Conservation (phyloP, 2,329 filamentous ascomycete genomes). For the Grosmannia penicillata region DNA sequence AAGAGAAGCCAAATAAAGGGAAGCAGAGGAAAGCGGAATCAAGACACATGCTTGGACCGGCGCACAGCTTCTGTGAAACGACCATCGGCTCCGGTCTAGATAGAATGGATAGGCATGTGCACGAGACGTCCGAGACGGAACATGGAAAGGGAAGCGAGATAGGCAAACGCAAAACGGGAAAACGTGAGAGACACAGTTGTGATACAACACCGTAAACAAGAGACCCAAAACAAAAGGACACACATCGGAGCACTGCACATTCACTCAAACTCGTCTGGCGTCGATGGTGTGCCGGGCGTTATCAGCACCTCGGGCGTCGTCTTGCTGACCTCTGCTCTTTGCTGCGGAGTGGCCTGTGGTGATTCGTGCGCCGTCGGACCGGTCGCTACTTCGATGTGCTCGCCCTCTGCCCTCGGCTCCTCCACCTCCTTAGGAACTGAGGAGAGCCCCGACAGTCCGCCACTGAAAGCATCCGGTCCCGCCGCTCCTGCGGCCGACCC, state of each 20-base stretch:
- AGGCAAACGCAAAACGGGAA: too few relatives aligned
- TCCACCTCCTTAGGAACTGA: constrained; percentile 18
- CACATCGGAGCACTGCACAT: neutral
- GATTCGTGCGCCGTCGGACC: neutral
- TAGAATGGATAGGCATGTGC: too few relatives aligned
- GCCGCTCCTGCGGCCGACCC: neutral
- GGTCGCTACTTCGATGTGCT: constrained; percentile 18
- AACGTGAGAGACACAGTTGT: neutral
- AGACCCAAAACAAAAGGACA: neutral
- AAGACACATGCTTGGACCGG: too few relatives aligned
- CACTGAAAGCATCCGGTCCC: too few relatives aligned
- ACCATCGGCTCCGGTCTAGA: too few relatives aligned
- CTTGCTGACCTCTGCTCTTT: neutral
- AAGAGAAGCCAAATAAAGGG: too few relatives aligned
- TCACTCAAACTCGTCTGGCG: constrained; percentile 7
- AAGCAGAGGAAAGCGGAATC: too few relatives aligned
- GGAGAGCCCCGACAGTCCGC: neutral
- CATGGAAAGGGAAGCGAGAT: too few relatives aligned
- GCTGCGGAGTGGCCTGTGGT: constrained; percentile 7
- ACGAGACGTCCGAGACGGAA: too few relatives aligned
- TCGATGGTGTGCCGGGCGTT: constrained; percentile 34
- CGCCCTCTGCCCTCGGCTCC: constrained; percentile 16
- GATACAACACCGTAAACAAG: neutral
- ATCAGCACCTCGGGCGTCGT: constrained; percentile 27
- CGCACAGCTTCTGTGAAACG: too few relatives aligned